Conservation (phyloP, 352 stramenopile species). For the Thalassiosira mediterranea region DNA sequence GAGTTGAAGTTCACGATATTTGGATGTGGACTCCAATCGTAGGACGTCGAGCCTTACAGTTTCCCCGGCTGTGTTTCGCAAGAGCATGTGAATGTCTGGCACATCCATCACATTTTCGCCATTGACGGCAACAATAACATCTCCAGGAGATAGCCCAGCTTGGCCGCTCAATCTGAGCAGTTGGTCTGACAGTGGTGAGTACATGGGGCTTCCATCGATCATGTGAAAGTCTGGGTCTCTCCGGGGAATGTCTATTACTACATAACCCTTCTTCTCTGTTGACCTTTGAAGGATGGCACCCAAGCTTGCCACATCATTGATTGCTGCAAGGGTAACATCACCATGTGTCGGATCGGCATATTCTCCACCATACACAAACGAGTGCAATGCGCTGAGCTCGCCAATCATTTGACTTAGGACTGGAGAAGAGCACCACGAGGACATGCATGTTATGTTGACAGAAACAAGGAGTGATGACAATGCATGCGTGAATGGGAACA, state of each 20-base stretch:
- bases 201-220: conserved; percentile 59
- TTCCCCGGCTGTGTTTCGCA: conserved; percentile 60
- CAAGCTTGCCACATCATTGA: conserved; percentile 64
- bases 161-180: conserved; percentile 60
- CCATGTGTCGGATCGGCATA: conserved; percentile 58
- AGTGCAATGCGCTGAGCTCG: conserved; percentile 75
- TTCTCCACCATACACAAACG: conserved; percentile 81
- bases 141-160: conserved; percentile 39
- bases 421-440: too few relatives aligned
- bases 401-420: conserved; percentile 75
- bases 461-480: not conserved
- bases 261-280: conserved; percentile 68
- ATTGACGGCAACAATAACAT: conserved; percentile 57
- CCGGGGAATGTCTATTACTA: conserved; percentile 58
- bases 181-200: conserved; percentile 64
- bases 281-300: conserved; percentile 62
- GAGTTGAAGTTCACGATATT: conserved; percentile 14
- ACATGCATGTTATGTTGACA: not conserved
- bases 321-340: conserved; percentile 13
- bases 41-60: conserved; percentile 70
- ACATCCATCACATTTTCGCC: conserved; percentile 63
- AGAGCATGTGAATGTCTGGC: conserved; percentile 69
- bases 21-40: conserved; percentile 45
- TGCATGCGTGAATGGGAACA: conserved; percentile 4
- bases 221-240: conserved; percentile 73